Base-by-base conservation (phyloP, 768 basidiomycete species). In the Boletellus sp. region DNA sequence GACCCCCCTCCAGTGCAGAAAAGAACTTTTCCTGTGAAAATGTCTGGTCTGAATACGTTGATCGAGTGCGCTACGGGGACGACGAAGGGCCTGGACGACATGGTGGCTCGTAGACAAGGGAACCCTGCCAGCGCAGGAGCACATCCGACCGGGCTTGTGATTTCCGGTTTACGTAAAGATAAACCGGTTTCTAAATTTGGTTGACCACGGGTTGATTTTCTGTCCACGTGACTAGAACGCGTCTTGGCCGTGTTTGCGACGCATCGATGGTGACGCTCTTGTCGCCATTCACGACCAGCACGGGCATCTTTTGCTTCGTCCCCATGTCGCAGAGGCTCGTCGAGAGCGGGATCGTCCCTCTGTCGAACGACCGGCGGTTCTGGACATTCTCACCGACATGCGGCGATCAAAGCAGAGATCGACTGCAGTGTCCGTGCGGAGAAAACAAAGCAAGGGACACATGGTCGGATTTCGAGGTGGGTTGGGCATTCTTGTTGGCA, bases 1-100 rank as follows among this genome's bases (percentile, higher is more conserved):
- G 90, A 90, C 2, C 88, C 88, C 15, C 92, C 94, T 33, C 93
- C 94, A 0, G 93, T 95, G 70, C 87, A 92, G 70, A 91, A 89
- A 4, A 90, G 72, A 19, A 94, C 90, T 65, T 94, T 96, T 52
- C 88, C 92, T 54, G 84, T 81, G 81, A 95, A 95, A 26, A 97
- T 76, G 55, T 89, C 85, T 2, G 72, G 62, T 57, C 81, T 84
- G 78, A 95, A 97, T 47, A 88, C 72, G 36, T 78, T 60, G 0
- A 74, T 77, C 1, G 87, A 88, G 51, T 74, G 70, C 24, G 72
- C 70, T 17, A 77, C 62, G 1, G 84, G 78, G 22, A 73, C 69
- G 23, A 76, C 66, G 45, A 78, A 68, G 20, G 65, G 61, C 51
- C 58, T 49, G 13, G 74, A 63, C 8, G 79, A 57, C 80, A 79